A percentile compares a stretch with the other conserved stretches of the same genome.
These are phyloP conservation scores for Talaromyces marneffei DNA, from an alignment of 2,329 filamentous ascomycete genomes.

Conservation along the genomic window DNA sequence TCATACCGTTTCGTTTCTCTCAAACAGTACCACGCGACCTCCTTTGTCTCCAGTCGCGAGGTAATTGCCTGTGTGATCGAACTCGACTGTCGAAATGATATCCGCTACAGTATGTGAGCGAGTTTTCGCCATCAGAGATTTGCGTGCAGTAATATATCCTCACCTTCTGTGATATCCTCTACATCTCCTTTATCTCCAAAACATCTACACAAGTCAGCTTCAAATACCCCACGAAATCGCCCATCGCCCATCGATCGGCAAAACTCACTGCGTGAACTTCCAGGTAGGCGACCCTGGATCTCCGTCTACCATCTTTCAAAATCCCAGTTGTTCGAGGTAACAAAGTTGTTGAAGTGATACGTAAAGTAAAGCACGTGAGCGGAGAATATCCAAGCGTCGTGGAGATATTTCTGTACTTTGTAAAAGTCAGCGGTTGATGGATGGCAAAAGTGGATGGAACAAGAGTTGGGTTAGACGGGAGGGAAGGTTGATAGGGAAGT, in stretches of 20 bases:
- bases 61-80: conserved; percentile 49
- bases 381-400: conserved; percentile 5
- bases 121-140: no score
- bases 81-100: conserved; percentile 50
- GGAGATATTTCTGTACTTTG: neutral
- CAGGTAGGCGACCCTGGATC: conserved; percentile 92
- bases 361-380: neutral
- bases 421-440: neutral
- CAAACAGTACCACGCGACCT: conserved; percentile 47
- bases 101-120: conserved; percentile 32
- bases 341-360: conserved; percentile 16
- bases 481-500: neutral
- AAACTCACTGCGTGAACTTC: conserved; percentile 97
- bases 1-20: conserved; percentile 81
- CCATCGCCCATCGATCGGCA: conserved; percentile 10
- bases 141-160: conserved; percentile 17
- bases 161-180: conserved; percentile 96
- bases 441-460: neutral
- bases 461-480: neutral
- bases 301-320: conserved; percentile 85
- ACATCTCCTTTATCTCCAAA: conserved; percentile 99
- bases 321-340: conserved; percentile 28
- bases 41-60: conserved; percentile 50
- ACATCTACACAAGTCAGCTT: conserved; percentile 57
- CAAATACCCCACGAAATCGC: neutral